Base-by-base conservation (phyloP, 805 yeast genomes). In the Pichia scutulata region DNA sequence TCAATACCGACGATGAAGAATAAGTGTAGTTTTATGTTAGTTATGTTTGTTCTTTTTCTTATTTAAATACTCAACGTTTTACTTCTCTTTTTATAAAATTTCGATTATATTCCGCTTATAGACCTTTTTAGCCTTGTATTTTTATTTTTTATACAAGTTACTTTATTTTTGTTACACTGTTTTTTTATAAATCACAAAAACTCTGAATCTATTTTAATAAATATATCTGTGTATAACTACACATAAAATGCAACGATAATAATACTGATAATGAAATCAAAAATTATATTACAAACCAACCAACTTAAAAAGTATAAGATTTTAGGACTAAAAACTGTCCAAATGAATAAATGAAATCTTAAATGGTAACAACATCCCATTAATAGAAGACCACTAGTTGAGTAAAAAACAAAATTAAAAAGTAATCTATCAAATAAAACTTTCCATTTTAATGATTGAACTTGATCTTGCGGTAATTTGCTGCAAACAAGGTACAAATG, bases 301-400 rank as follows among this genome's bases (percentile, higher is more conserved):
- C 98, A 93, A 3, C 82, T 81, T 2, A 81, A 79, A 56, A 84
- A 82, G 63, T 84, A 93, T 36, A 95, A 74, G 5, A 93, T 65
- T 60, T 90, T 92, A 1, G 99, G 99, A 47, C 96, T 86, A 69
- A 93, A 93, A 8, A 93, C 99, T 2, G 98, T 90, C 99, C 99
- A 93, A 10, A 93, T 86, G 63, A 93, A 93, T 50, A 93, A 71
- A 65, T 93, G 99, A 61, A 83, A 86, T 57, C 96, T 74, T 57
- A 90, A 73, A 21, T 77, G 71, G 46, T 76, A 74, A 64, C 98
- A 93, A 14, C 97, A 84, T 0, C 71, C 68, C 41, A 86, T 63
- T 46, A 89, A 74, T 42, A 77, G 76, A 2, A 78, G 58, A 1
- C 86, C 84, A 10, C 82, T 70, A 1, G 82, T 55, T 2, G 84